Percentiles rank a stretch among this genome's conserved stretches.
These are phyloP conservation scores for Tolypocladium paradoxum DNA, from an alignment of 2,329 filamentous ascomycete genomes.

Conservation along the genomic window DNA sequence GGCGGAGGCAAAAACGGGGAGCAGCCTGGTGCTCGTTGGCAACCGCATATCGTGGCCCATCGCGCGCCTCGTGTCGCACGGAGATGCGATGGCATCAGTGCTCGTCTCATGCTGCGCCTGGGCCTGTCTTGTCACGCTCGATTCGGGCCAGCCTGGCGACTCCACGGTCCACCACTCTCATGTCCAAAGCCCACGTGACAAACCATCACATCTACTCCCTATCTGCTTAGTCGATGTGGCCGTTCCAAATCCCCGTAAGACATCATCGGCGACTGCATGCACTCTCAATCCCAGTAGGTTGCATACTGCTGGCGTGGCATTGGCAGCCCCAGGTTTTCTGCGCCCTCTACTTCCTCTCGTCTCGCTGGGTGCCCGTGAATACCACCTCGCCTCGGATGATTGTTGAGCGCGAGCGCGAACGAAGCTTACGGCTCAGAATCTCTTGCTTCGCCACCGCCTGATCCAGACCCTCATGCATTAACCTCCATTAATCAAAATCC, in stretches of 20 bases:
- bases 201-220: background rate
- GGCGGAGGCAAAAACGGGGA: background rate
- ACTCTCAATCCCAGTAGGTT: background rate
- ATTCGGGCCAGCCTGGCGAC: background rate
- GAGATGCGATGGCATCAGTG: background rate
- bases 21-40: background rate
- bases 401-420: background rate
- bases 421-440: background rate
- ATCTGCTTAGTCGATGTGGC: no score
- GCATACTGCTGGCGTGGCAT: background rate
- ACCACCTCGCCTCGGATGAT: background rate
- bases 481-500: background rate
- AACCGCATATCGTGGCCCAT: no score
- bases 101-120: background rate
- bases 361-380: background rate
- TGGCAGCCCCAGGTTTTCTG: background rate
- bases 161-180: background rate
- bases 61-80: background rate
- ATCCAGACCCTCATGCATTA: background rate
- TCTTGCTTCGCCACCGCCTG: background rate
- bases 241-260: no score
- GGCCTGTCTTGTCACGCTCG: background rate
- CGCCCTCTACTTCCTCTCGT: background rate
- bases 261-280: no score
- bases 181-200: no score